Conservation (phyloP, 2,329 filamentous ascomycete genomes). For the Stagonosporopsis chrysanthemi region DNA sequence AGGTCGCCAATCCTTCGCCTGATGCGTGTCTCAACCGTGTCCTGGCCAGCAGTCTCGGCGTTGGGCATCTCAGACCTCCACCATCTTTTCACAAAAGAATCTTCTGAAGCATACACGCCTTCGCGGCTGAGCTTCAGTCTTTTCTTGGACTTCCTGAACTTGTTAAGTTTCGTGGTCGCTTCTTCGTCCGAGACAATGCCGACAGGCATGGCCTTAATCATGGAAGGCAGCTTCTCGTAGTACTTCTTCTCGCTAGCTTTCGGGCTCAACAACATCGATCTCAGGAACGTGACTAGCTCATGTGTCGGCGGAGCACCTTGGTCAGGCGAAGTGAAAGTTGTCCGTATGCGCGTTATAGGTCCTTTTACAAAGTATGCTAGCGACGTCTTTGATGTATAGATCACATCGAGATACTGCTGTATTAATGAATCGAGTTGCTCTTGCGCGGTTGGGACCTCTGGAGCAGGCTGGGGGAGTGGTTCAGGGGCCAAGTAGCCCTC, state of each 20-base stretch:
- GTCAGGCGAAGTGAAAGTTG: conserved; percentile 70
- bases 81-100: conserved; percentile 71
- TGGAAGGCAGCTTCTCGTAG: conserved; percentile 70
- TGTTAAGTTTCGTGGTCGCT: conserved; percentile 38
- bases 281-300: conserved; percentile 73
- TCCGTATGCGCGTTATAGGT: conserved; percentile 76
- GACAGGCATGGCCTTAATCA: conserved; percentile 66
- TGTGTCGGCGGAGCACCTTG: conserved; percentile 67
- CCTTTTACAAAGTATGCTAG: conserved; percentile 86
- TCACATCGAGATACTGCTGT: conserved; percentile 52
- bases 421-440: conserved; percentile 61
- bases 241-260: conserved; percentile 81
- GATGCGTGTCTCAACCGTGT: conserved; percentile 58
- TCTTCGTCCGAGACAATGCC: conserved; percentile 54
- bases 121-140: conserved; percentile 69
- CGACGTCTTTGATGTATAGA: conserved; percentile 68
- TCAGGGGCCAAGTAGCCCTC: neutral
- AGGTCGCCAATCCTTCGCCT: conserved; percentile 71
- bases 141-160: conserved; percentile 50
- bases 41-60: conserved; percentile 38
- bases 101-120: conserved; percentile 73
- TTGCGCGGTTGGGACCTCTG: conserved; percentile 32
- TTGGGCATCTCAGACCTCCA: conserved; percentile 63
- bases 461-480: conserved; percentile 9
- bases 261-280: conserved; percentile 70